Conservation (phyloP, 2,329 filamentous ascomycete genomes). For the Trichoderma koningiopsis region DNA sequence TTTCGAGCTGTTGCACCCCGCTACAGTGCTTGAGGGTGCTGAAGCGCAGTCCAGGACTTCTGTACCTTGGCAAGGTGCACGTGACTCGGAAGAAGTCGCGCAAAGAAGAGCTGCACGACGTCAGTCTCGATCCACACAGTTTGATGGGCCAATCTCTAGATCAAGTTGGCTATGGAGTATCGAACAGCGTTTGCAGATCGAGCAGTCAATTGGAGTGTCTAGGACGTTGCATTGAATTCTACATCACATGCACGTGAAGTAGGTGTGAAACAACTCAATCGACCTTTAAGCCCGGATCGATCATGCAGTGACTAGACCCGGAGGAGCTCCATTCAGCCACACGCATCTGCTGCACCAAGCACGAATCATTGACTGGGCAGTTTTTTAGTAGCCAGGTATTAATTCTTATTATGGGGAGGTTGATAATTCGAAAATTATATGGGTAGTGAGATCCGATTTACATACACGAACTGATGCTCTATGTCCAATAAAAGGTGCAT, state of each 20-base stretch:
- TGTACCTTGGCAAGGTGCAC: slow-evolving; percentile 7
- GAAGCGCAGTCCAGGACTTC: not conserved
- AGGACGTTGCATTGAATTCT: not conserved
- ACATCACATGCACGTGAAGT: not conserved
- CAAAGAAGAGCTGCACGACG: not conserved
- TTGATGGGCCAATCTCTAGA: not conserved
- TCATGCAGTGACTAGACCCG: not conserved
- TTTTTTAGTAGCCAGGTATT: no score
- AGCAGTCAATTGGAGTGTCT: not conserved
- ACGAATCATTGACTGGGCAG: not conserved
- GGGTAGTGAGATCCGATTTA: not conserved
- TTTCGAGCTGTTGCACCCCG: not conserved
- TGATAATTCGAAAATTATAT: no score
- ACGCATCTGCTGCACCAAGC: not conserved
- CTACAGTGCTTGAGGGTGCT: not conserved
- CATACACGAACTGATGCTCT: not conserved
- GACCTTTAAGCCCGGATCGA: not conserved
- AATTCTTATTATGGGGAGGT: no score
- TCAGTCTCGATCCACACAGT: slow-evolving; percentile 1
- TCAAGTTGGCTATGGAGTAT: not conserved
- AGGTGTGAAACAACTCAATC: not conserved
- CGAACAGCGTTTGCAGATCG: not conserved
- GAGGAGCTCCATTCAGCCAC: not conserved
- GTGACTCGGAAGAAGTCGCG: slow-evolving; percentile 25
- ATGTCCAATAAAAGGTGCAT: no score